Evolutionary conservation across 2,329 filamentous ascomycete species (phyloP), one percentile per base, ranked within the genome.

Genomic region (Torrubiella hemipterigena): DNA sequence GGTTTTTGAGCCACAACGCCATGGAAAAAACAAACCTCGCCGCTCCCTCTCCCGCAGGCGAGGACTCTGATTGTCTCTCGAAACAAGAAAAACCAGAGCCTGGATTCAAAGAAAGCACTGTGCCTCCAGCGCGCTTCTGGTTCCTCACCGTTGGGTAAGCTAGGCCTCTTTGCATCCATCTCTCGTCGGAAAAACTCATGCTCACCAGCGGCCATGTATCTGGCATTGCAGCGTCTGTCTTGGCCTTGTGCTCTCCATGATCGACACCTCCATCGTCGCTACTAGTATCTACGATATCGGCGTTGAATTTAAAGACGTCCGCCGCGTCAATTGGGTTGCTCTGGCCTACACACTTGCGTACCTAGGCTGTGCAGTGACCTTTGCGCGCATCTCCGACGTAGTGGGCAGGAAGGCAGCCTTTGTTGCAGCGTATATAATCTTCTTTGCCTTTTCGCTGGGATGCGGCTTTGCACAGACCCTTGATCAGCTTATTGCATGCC

Each of bases 201-300:
- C 81, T 32, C n/a, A n/a, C n/a, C n/a, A 8, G 23, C 2, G 13
- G 7, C 19, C 37, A 19, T 37, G 30, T 20, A 7, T 20, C 11
- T 19, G 15, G 5, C 19, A 9, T 14, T 21, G 16, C 22, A 73
- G 66, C 12, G 49, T 70, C 10, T 62, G 56, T 14, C 48, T 65
- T 6, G 70, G 69, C 4, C 56, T 76, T 1, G 69, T 73, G 31
- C 58, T 76, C 29, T 67, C 72, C 18, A 62, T 73, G 42, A 47
- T 74, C n/a, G 71, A 76, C 45, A 63, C 65, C 2, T 70, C 70
- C 4, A 74, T 77, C 21, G 65, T 77, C 2, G 69, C 71, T 2
- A 75, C 71, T 10, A 66, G 66, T 26, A 48, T 76, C 7, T 67
- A 66, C 41, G 56, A 55, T 12, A 75, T 76, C 28, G 65, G 63